phyloP scores from a whole-genome alignment of 2,329 filamentous ascomycete genomes.

The Fusarium miscanthi region DNA sequence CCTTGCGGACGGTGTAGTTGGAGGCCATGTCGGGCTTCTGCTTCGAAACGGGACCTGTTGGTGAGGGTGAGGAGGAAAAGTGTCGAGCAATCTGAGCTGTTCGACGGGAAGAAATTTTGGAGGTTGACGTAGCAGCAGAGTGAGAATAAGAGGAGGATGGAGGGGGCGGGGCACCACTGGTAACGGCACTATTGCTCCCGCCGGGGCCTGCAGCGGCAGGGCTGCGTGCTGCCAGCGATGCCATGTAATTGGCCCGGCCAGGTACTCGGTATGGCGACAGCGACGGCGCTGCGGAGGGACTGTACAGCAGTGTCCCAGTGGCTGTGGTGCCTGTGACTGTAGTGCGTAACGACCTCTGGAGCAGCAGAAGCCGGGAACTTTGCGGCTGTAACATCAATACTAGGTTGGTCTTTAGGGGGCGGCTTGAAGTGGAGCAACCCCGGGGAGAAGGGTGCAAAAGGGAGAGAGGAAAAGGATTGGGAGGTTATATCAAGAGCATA shows the following conservation, averaged over 20 bases:
- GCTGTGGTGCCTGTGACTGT: conserved; percentile 16
- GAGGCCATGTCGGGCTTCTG: conserved; percentile 63
- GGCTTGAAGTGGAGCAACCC: conserved; percentile 40
- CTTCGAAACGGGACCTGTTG: conserved; percentile 23
- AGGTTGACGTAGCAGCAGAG: conserved; percentile 39
- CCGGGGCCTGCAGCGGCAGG: conserved; percentile 37
- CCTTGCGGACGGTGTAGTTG: conserved; percentile 83
- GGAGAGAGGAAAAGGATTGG: conserved; percentile 5
- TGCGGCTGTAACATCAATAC: conserved; percentile 39
- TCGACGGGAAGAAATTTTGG: conserved; percentile 61
- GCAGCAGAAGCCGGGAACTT: conserved; percentile 29
- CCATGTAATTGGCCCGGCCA: conserved; percentile 42
- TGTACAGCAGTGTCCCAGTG: conserved; percentile 18
- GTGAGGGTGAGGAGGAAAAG: conserved; percentile 53
- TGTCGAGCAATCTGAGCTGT: conserved; percentile 67
- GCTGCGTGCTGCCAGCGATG: conserved; percentile 40
- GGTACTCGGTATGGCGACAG: conserved; percentile 33
- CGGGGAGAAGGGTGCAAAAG: conserved; percentile 38
- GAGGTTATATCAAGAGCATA: conserved; percentile 21
- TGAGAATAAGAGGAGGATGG: conserved; percentile 46
- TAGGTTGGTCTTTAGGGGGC: conserved; percentile 21
- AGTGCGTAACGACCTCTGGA: conserved; percentile 38
- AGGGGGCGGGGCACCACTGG: conserved; percentile 53
- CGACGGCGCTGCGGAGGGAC: conserved; percentile 13
- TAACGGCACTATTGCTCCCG: conserved; percentile 37